Base-by-base conservation (phyloP, 2,329 filamentous ascomycete genomes). In the Leptoxyphium fumago region DNA sequence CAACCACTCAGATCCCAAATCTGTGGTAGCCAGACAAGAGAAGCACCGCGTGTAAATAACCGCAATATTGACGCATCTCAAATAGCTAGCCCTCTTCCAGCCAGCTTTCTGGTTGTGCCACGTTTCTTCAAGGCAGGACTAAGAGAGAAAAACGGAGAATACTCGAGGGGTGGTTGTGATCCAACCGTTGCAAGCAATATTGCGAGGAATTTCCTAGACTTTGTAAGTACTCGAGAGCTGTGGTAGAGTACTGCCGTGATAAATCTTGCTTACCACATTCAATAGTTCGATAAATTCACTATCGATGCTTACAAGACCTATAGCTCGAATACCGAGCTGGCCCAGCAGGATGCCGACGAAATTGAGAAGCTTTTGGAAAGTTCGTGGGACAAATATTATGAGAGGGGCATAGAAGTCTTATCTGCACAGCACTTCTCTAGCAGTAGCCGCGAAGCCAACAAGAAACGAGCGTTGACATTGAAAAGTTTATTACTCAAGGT, bases 401-500 rank as follows among this genome's bases (percentile, higher is more conserved):
- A 94, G 55, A 81, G 77, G 56, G 91, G 89, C 0, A 75, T 95
- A 2, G 89, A 96, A 61, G 77, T 82, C 10, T 64, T 96, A 32
- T 84, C 84, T 6, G 80, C 80, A 43, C 81, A 84, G 1, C 64
- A 94, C 18, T 74, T 77, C 13, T 81, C 87, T 0, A 70, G 76
- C n/a, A 80, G 81, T 46, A 76, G 71, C 46, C 72, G 76, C 43
- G 69, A 72, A 29, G 71, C 76, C 13, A 72, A 77, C 44, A 71
- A 73, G 28, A 84, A 75, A 55, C 93, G 86, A 57, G 82, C 85
- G 2, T 67, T 94, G 50, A 87, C 83, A 1, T 76, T 95, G 50
- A 77, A 80, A 41, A 91, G 96, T 63, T 71, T 96, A 5, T 71
- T 96, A 44, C 87, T 95, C 52, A 96, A 96, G 75, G 87, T 85